A percentile compares a stretch with the other conserved stretches of the same genome.
Conservation (phyloP, 345 rosid genomes). For the Populus ilicifolia region DNA sequence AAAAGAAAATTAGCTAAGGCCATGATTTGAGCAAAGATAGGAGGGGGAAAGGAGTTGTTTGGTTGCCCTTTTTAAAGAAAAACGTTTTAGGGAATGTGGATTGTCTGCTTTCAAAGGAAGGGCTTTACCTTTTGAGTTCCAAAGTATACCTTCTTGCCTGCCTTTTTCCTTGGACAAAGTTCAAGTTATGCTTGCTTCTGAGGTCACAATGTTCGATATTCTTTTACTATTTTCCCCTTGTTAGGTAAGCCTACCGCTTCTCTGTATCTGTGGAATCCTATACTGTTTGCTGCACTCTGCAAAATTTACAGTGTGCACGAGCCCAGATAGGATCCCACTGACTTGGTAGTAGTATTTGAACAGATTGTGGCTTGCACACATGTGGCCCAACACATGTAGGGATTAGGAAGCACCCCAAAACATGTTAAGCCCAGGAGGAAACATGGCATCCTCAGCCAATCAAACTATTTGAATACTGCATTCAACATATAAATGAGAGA, state of each 20-base stretch:
- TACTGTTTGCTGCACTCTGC: neutral
- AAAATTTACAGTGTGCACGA: neutral
- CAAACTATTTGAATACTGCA: neutral
- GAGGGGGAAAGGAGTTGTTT: slow-evolving; percentile 13
- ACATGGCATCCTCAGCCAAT: neutral
- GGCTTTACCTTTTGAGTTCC: slow-evolving; percentile 29
- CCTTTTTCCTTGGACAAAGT: slow-evolving; percentile 36
- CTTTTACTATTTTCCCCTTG: slow-evolving; percentile 8
- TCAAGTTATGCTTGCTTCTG: slow-evolving; percentile 62
- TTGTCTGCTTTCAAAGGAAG: slow-evolving; percentile 55
- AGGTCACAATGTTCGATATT: slow-evolving; percentile 19
- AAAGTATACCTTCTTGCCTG: slow-evolving; percentile 24
- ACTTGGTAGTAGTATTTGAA: neutral
- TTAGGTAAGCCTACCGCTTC: neutral
- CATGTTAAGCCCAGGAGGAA: neutral
- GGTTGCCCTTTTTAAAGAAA: neutral
- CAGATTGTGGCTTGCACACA: neutral
- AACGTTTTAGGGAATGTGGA: slow-evolving; percentile 24
- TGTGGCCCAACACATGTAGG: neutral
- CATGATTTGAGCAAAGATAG: slow-evolving; percentile 33
- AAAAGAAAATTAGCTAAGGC: slow-evolving; percentile 24
- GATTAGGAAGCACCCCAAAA: neutral
- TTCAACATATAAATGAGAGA: neutral
- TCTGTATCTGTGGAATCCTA: neutral
- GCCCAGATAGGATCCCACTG: neutral